Evolutionary conservation across 352 stramenopile genomes (phyloP).

Genomic region (Phytopythium delawarense): DNA sequence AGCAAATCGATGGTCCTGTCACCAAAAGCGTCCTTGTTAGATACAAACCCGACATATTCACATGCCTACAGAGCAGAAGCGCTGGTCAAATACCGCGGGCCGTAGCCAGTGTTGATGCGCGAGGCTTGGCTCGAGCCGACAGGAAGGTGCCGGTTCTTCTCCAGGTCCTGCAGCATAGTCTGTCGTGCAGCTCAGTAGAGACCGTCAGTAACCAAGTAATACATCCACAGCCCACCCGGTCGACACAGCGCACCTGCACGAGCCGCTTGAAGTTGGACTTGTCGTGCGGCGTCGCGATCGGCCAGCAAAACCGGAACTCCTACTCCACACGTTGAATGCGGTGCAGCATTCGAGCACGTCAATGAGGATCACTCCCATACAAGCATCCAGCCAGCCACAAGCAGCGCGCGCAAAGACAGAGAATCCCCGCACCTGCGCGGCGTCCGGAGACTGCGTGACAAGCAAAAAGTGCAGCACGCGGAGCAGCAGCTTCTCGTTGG

Average conservation of each 20-base stretch:
- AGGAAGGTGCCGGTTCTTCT: constrained; percentile 35
- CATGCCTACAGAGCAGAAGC: background rate
- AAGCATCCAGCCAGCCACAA: background rate
- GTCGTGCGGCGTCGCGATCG: constrained; percentile 47
- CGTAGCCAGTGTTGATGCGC: constrained; percentile 43
- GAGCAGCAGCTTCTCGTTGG: constrained; percentile 56
- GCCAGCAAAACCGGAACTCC: constrained; percentile 56
- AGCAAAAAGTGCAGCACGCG: constrained; percentile 43
- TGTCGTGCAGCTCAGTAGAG: background rate
- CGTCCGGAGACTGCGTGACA: constrained; percentile 17
- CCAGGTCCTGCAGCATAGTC: constrained; percentile 36
- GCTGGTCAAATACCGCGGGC: constrained; percentile 24
- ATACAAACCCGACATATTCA: background rate
- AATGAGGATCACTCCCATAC: background rate
- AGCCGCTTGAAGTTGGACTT: constrained; percentile 59
- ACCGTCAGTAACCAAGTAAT: background rate
- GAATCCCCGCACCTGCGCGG: constrained; percentile 13
- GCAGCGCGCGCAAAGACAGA: background rate
- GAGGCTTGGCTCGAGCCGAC: constrained; percentile 51
- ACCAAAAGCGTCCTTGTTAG: background rate
- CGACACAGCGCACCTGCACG: constrained; percentile 28
- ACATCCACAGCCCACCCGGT: background rate
- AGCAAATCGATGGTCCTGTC: constrained; percentile 48
- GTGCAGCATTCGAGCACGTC: background rate
- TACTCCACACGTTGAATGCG: constrained; percentile 4